Evolutionary conservation across 2,329 filamentous ascomycete genomes (phyloP), one percentile per base, ranked within the genome.

Genomic region (Talaromyces sp.): DNA sequence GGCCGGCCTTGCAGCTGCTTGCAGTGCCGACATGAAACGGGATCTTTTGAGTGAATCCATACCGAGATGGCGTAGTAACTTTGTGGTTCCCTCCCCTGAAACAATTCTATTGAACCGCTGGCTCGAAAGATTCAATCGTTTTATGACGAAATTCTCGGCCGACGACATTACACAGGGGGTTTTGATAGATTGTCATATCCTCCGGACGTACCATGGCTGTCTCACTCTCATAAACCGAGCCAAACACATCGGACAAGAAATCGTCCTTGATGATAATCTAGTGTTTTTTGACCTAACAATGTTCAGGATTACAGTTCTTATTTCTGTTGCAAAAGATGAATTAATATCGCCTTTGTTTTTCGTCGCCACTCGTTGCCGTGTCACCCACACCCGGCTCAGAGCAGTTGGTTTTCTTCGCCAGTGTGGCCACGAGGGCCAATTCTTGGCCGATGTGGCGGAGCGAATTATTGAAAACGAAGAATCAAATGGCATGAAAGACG

Each of bases 361-460:
- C 52, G 58, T 60, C 8, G 58, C 58, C 27, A 56, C 51, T 33
- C 58, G 58, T 56, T 60, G 58, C 52, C 50, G 58, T 27, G 50
- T 60, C 27, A 40, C 40, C n/a, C 42, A 50, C 44, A 34, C 55
- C 50, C 58, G 58, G 14, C 36, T 40, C 36, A 54, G n/a, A 27
- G 58, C 58, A 47, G 36, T 60, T 34, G 36, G 40, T 18, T 33
- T 51, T 18, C 58, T 60, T 30, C 50, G 58, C 5, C 52, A 50
- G n/a, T 60, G 58, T 30, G 52, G 58, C 9, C 16, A 16, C 12
- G 58, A 60, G 12, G 52, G 58, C 10, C 51, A 36, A 34, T 28
- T 60, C n/a, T 36, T 60, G 18, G 58, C 58, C 5, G 51, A 50
- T 28, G 9, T 60, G 52, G 58, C 58, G 28, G 58, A 60, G 18